A percentile compares a stretch with the other conserved stretches of the same genome.
Conservation (phyloP, 2,329 filamentous ascomycete species). For the Anthostomella pinea region DNA sequence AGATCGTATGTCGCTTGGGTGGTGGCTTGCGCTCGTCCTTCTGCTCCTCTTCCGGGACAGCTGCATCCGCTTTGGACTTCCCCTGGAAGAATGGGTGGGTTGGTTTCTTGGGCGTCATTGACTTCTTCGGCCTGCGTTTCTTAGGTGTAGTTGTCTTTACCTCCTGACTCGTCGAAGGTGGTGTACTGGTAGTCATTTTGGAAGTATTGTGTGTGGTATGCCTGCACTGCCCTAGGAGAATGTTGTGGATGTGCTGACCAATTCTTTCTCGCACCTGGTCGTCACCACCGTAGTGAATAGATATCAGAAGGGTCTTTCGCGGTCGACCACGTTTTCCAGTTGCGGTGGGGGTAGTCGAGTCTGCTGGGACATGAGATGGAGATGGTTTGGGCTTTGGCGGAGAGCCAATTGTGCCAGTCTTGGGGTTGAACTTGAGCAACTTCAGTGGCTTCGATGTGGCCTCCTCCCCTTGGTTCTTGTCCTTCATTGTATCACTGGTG, state of each 20-base stretch:
- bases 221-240: conserved; percentile 44
- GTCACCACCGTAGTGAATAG: conserved; percentile 58
- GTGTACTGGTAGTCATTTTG: conserved; percentile 5
- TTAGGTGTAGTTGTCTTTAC: conserved; percentile 5
- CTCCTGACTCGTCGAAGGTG: conserved; percentile 9
- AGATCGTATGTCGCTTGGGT: conserved; percentile 39
- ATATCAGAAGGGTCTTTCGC: conserved; percentile 44
- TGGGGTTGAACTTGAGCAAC: conserved; percentile 55
- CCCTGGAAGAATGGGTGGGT: conserved; percentile 66
- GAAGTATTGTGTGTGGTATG: conserved; percentile 24
- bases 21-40: conserved; percentile 24
- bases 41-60: conserved; percentile 18
- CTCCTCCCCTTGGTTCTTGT: conserved; percentile 1
- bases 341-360: conserved; percentile 11
- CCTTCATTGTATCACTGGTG: not conserved
- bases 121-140: conserved; percentile 18
- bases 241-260: conserved; percentile 60
- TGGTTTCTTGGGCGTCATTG: conserved; percentile 16
- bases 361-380: conserved; percentile 12
- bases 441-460: conserved; percentile 41
- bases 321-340: conserved; percentile 34
- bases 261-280: conserved; percentile 43
- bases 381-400: conserved; percentile 53
- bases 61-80: conserved; percentile 39
- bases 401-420: conserved; percentile 61